phyloP scores from a whole-genome alignment of 2,329 filamentous ascomycete species.

The Cercospora beticola region DNA sequence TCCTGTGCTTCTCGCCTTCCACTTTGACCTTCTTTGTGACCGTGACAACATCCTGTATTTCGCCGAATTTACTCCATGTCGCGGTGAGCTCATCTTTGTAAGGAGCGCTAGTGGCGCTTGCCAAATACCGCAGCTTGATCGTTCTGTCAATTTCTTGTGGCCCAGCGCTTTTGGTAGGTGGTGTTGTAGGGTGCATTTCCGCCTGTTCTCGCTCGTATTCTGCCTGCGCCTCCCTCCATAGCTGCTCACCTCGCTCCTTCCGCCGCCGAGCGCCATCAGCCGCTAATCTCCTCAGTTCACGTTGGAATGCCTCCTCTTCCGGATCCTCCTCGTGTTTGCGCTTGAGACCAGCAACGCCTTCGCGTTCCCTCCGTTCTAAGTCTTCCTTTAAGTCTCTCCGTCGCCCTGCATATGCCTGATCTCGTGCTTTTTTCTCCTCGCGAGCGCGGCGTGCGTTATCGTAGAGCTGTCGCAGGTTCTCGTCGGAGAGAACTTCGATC shows the following conservation, averaged over 20 bases:
- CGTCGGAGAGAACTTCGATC: constrained; percentile 76
- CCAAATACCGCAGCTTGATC: constrained; percentile 54
- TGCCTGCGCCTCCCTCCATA: constrained; percentile 56
- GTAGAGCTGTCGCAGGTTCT: constrained; percentile 71
- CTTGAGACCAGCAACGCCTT: constrained; percentile 39
- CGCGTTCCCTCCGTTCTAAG: constrained; percentile 71
- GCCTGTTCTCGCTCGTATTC: constrained; percentile 43
- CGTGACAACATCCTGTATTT: constrained; percentile 55
- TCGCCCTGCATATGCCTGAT: constrained; percentile 70
- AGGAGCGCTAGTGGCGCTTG: constrained; percentile 32
- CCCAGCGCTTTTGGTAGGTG: constrained; percentile 5
- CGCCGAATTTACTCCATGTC: constrained; percentile 57
- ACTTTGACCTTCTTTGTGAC: constrained; percentile 54
- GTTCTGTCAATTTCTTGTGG: constrained; percentile 58
- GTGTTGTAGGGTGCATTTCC: constrained; percentile 6
- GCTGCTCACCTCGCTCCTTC: constrained; percentile 55
- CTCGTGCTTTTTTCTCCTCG: constrained; percentile 67
- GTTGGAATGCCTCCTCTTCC: constrained; percentile 60
- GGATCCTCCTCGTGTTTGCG: constrained; percentile 47
- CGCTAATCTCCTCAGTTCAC: constrained; percentile 47
- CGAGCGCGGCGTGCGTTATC: constrained; percentile 72
- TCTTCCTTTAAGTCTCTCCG: constrained; percentile 80
- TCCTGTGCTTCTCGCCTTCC: constrained; percentile 34
- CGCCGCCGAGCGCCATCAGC: constrained; percentile 55
- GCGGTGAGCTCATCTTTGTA: constrained; percentile 49